A percentile compares a stretch with the other conserved stretches of the same genome.
Evolutionary conservation across 495 filamentous ascomycete genomes (phyloP).

Genomic region (Barbatosphaeria neglecta): DNA sequence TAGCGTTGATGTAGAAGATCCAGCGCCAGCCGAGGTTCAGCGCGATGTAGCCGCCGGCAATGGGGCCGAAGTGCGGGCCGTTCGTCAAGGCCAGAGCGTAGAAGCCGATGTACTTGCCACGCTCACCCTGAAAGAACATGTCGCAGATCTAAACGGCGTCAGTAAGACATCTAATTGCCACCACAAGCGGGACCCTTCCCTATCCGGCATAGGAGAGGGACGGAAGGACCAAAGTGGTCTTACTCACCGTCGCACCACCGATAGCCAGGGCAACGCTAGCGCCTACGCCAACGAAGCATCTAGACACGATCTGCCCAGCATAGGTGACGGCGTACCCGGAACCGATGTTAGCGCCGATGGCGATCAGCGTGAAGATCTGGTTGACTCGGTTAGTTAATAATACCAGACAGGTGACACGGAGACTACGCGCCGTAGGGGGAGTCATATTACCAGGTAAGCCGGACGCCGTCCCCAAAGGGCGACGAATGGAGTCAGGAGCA

Average conservation of each 20-base stretch:
- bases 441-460: conserved; percentile 6
- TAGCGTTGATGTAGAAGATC: conserved; percentile 16
- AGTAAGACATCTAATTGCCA: no score
- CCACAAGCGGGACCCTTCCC: no score
- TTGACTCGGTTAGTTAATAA: no score
- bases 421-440: not conserved
- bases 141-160: conserved; percentile 5
- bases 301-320: conserved; percentile 7
- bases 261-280: conserved; percentile 17
- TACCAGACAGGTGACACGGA: no score
- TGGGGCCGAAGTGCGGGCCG: conserved; percentile 12
- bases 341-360: conserved; percentile 12
- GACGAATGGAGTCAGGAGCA: conserved; percentile 14
- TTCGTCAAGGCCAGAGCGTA: conserved; percentile 17
- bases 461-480: conserved; percentile 15
- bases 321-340: conserved; percentile 10
- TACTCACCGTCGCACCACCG: conserved; percentile 11
- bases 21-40: conserved; percentile 7
- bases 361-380: conserved; percentile 9
- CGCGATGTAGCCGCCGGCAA: conserved; percentile 6
- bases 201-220: no score
- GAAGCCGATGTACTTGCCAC: conserved; percentile 16
- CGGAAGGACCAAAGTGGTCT: not conserved
- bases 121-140: conserved; percentile 17
- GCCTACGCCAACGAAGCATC: conserved; percentile 12